These are phyloP conservation scores for Acacia pycnantha DNA, from an alignment of 331 rosid genomes.

Conservation along the genomic window DNA sequence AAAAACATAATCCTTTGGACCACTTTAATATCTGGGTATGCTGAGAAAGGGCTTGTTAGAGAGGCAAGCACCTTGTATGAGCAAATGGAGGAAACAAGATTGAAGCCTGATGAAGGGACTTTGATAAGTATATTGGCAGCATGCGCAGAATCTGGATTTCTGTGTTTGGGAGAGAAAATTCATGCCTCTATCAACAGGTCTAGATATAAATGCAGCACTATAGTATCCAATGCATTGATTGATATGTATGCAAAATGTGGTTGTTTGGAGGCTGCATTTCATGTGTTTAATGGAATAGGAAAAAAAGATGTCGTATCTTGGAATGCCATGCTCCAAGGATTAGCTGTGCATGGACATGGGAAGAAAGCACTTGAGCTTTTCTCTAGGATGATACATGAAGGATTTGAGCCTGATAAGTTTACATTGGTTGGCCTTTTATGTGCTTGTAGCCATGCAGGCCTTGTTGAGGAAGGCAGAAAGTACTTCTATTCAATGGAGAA, in stretches of 20 bases:
- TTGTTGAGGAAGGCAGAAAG: constrained; percentile 62
- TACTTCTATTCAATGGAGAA: constrained; percentile 68
- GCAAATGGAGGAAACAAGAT: constrained; percentile 60
- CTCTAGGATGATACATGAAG: constrained; percentile 57
- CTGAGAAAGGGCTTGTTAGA: constrained; percentile 58
- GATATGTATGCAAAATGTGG: constrained; percentile 94
- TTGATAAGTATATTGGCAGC: constrained; percentile 66
- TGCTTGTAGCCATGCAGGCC: constrained; percentile 84
- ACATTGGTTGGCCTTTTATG: constrained; percentile 71
- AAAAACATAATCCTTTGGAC: constrained; percentile 83
- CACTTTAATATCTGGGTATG: constrained; percentile 74
- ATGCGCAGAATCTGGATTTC: constrained; percentile 78
- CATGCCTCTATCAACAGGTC: constrained; percentile 51
- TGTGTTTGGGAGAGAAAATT: constrained; percentile 69
- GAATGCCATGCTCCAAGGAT: constrained; percentile 85
- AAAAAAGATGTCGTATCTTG: constrained; percentile 71
- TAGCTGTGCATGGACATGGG: constrained; percentile 76
- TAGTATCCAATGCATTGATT: constrained; percentile 67
- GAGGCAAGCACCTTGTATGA: constrained; percentile 58
- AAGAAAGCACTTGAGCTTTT: constrained; percentile 69
- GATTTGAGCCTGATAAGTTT: constrained; percentile 64
- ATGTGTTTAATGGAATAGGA: constrained; percentile 43
- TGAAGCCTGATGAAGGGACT: constrained; percentile 63
- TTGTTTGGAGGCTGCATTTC: constrained; percentile 52
- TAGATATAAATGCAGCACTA: constrained; percentile 54